Percentiles rank a stretch among this genome's conserved stretches.
Evolutionary conservation across 2,329 filamentous ascomycete species (phyloP).

Genomic region (Malbranchea cinnamomea): DNA sequence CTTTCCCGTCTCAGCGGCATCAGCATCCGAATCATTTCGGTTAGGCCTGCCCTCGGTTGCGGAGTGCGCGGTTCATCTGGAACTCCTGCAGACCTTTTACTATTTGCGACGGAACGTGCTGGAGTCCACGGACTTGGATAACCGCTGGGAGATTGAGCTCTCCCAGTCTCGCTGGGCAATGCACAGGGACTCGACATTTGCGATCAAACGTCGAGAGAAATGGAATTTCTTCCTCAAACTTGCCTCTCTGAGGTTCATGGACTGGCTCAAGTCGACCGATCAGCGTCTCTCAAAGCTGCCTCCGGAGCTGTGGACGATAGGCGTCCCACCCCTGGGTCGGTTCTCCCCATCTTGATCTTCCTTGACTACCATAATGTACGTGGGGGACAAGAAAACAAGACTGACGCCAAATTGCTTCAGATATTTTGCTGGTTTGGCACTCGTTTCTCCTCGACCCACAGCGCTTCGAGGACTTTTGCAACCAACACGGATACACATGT

Average conservation of each 20-base stretch:
- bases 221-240: conserved; percentile 9
- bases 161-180: conserved; percentile 1
- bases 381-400: no score
- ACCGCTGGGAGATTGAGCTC: conserved; percentile 6
- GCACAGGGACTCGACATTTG: conserved; percentile 8
- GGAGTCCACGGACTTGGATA: conserved; percentile 7
- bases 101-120: conserved; percentile 7
- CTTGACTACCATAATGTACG: no score
- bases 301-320: neutral
- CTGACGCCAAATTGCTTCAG: neutral
- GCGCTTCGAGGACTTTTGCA: conserved; percentile 9
- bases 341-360: no score
- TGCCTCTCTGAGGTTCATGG: conserved; percentile 9
- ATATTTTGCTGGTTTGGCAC: conserved; percentile 27
- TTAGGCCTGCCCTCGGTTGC: no score
- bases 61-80: conserved; percentile 11
- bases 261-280: conserved; percentile 7
- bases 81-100: conserved; percentile 9
- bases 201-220: conserved; percentile 7
- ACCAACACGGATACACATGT: conserved; percentile 1
- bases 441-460: conserved; percentile 21
- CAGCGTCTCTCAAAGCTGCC: no score
- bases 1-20: no score
- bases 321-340: conserved; percentile 2
- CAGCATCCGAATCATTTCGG: neutral